Percentiles rank a stretch among this genome's conserved stretches.
These are phyloP conservation scores for Neoarthrinium moseri DNA, from an alignment of 2,329 filamentous ascomycete species.

Conservation along the genomic window DNA sequence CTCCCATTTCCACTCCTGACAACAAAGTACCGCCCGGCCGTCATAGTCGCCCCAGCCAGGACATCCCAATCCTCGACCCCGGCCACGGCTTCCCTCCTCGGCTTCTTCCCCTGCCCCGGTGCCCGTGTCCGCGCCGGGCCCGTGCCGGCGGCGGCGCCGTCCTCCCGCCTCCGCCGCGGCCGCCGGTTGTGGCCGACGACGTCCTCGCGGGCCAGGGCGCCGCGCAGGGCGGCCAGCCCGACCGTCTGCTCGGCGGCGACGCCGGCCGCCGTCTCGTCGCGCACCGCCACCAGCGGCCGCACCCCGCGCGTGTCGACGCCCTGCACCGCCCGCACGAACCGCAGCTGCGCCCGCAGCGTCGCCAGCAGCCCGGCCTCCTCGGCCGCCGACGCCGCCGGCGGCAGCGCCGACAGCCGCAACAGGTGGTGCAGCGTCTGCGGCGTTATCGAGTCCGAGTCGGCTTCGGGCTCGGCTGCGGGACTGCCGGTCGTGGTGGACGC, in stretches of 20 bases:
- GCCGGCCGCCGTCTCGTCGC: slow-evolving; percentile 70
- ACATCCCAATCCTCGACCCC: slow-evolving; percentile 67
- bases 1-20: slow-evolving; percentile 60
- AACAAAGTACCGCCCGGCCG: slow-evolving; percentile 72
- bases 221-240: slow-evolving; percentile 53
- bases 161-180: slow-evolving; percentile 20
- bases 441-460: slow-evolving; percentile 49
- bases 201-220: slow-evolving; percentile 59
- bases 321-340: slow-evolving; percentile 88
- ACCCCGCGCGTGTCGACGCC: slow-evolving; percentile 71
- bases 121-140: not conserved
- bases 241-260: slow-evolving; percentile 55
- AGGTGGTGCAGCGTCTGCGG: slow-evolving; percentile 75
- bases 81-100: slow-evolving; percentile 22
- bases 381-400: slow-evolving; percentile 59
- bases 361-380: slow-evolving; percentile 71
- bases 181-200: slow-evolving; percentile 52
- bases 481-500: slow-evolving; percentile 5
- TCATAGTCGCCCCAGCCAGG: slow-evolving; percentile 63
- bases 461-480: too few species aligned
- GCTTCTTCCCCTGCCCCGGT: slow-evolving; percentile 1
- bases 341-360: slow-evolving; percentile 77
- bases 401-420: slow-evolving; percentile 84
- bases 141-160: not conserved
- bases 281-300: slow-evolving; percentile 72